phyloP scores from a whole-genome alignment of 2,329 filamentous ascomycete genomes.

The Zelopaecilomyces penicillatus region DNA sequence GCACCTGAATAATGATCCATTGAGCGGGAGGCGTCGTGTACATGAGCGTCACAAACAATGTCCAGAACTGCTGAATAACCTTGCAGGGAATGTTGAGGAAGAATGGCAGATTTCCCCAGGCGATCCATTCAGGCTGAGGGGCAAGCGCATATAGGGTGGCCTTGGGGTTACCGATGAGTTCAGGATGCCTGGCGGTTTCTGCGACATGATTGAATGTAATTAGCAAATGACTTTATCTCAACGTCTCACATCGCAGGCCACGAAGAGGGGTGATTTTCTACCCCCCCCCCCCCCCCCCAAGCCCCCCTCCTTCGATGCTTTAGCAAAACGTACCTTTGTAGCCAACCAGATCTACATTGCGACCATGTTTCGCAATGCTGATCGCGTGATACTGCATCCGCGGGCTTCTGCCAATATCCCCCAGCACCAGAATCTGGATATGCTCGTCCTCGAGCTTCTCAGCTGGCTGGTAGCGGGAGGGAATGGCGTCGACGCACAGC shows the following conservation, averaged over 20 bases:
- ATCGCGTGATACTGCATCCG: slow-evolving; percentile 98
- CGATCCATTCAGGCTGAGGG: slow-evolving; percentile 57
- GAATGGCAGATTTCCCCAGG: slow-evolving; percentile 65
- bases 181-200: slow-evolving; percentile 77
- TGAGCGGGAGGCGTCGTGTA: slow-evolving; percentile 66
- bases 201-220: neutral
- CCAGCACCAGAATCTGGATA: slow-evolving; percentile 80
- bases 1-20: slow-evolving; percentile 78
- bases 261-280: neutral
- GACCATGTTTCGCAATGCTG: slow-evolving; percentile 77
- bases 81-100: slow-evolving; percentile 73
- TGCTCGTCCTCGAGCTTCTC: slow-evolving; percentile 30
- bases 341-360: slow-evolving; percentile 75
- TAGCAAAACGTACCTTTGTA: slow-evolving; percentile 56
- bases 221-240: neutral
- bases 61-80: slow-evolving; percentile 71
- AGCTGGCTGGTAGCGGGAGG: slow-evolving; percentile 27
- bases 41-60: slow-evolving; percentile 61
- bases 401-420: slow-evolving; percentile 90
- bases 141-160: slow-evolving; percentile 66
- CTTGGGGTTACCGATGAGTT: slow-evolving; percentile 57
- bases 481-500: slow-evolving; percentile 18
- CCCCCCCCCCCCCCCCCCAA: too few species aligned
- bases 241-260: neutral
- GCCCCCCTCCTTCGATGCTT: too few species aligned